Percentiles rank a stretch among this genome's conserved stretches.
Evolutionary conservation across 1,284 basidiomycete species (phyloP).

Genomic region (Schizopora paradoxa): DNA sequence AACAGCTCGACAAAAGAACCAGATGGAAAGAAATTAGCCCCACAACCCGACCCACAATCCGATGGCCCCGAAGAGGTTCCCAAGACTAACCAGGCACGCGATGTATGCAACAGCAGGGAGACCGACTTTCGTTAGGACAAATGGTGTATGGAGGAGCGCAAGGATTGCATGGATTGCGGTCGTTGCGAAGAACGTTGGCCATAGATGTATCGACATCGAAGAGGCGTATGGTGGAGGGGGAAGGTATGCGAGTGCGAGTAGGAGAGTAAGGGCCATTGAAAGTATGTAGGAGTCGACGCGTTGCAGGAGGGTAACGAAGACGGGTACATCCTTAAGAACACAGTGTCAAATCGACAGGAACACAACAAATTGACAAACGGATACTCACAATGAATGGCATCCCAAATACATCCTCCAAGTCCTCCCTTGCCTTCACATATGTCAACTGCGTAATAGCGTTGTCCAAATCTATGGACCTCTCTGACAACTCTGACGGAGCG

Average conservation of each 20-base stretch:
- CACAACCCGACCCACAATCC: conserved; percentile 53
- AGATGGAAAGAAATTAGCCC: too few relatives aligned
- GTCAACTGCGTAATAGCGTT: conserved; percentile 38
- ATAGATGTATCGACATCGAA: conserved; percentile 27
- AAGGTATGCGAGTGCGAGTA: conserved; percentile 59
- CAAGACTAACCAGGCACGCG: conserved; percentile 54
- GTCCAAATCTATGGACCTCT: conserved; percentile 58
- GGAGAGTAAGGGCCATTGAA: conserved; percentile 58
- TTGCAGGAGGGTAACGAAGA: conserved; percentile 69
- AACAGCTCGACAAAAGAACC: too few relatives aligned
- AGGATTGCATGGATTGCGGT: conserved; percentile 46
- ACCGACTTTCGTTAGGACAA: conserved; percentile 58
- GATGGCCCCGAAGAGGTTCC: conserved; percentile 61
- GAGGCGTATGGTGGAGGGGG: conserved; percentile 31
- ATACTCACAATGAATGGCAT: conserved; percentile 61
- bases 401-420: conserved; percentile 71
- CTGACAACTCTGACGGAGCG: too few relatives aligned
- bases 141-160: conserved; percentile 53
- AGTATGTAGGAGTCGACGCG: conserved; percentile 65
- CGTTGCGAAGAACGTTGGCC: conserved; percentile 44
- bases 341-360: neutral
- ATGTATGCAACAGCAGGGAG: conserved; percentile 67
- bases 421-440: conserved; percentile 56
- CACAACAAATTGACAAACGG: conserved; percentile 1
- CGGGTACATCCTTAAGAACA: conserved; percentile 55